Conservation (phyloP, 108 stramenopile genomes). For the Chaetoceros tenuissimus region DNA sequence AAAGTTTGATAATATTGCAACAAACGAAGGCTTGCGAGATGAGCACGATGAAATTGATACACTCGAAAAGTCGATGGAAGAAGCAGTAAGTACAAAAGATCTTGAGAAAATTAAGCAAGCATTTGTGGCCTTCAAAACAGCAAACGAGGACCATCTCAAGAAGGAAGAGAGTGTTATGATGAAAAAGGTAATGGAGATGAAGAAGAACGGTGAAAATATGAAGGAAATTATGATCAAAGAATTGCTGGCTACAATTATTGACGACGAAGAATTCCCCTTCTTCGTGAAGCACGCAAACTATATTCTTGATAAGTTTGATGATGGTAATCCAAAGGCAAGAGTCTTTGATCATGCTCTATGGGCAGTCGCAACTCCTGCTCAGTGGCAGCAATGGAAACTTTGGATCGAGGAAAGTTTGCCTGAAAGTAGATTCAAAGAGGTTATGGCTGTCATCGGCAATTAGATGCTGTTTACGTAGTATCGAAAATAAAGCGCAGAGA, state of each 20-base stretch:
- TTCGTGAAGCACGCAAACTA: constrained; percentile 16
- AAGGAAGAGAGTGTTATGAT: constrained; percentile 29
- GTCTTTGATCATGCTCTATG: constrained; percentile 32
- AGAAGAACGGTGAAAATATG: constrained; percentile 5
- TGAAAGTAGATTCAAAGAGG: neutral
- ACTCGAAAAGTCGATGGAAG: constrained; percentile 2
- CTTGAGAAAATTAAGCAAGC: neutral
- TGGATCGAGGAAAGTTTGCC: constrained; percentile 17
- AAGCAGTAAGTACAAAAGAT: too few species aligned
- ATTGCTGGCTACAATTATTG: constrained; percentile 9
- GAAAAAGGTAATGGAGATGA: constrained; percentile 20
- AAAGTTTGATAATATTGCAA: constrained; percentile 8
- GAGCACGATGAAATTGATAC: constrained; percentile 6
- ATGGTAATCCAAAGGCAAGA: constrained; percentile 19
- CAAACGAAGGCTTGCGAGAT: constrained; percentile 6
- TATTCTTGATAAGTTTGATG: constrained; percentile 15
- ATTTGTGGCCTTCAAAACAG: constrained; percentile 4
- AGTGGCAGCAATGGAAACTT: constrained; percentile 13
- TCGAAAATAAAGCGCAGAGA: too few species aligned
- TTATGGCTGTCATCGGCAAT: constrained; percentile 12
- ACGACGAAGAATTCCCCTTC: constrained; percentile 12
- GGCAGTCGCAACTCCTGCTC: constrained; percentile 22
- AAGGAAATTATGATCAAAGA: constrained; percentile 23
- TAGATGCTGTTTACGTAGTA: too few species aligned
- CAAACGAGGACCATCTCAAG: constrained; percentile 19